phyloP scores from a whole-genome alignment of 2,329 filamentous ascomycete genomes.

The Aureobasidium mangrovei region DNA sequence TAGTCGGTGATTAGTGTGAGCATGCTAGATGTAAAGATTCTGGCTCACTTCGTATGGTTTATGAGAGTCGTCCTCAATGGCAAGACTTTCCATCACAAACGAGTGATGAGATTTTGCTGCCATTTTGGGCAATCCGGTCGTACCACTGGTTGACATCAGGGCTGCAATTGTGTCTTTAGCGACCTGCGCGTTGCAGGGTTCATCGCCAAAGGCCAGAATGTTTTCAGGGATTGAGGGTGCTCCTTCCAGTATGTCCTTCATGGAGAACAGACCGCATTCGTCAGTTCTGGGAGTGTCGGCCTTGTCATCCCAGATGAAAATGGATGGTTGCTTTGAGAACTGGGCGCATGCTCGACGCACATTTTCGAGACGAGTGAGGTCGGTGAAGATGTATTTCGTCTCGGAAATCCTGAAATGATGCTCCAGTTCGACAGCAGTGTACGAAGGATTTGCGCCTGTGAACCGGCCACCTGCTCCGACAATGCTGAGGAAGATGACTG shows the following conservation, averaged over 20 bases:
- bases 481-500: conserved; percentile 41
- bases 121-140: conserved; percentile 33
- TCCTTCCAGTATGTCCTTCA: background rate
- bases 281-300: background rate
- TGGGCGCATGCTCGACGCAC: background rate
- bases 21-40: no score
- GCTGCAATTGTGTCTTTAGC: conserved; percentile 20
- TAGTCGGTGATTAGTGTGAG: no score
- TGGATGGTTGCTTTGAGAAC: background rate
- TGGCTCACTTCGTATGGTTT: background rate
- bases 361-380: background rate
- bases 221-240: background rate
- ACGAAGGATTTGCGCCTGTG: conserved; percentile 43
- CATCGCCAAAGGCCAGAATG: background rate
- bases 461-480: conserved; percentile 42
- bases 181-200: conserved; percentile 15
- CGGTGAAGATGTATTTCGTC: conserved; percentile 38
- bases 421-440: conserved; percentile 39
- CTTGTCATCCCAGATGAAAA: background rate
- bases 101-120: conserved; percentile 30
- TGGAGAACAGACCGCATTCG: background rate
- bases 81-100: conserved; percentile 19
- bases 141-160: conserved; percentile 30
- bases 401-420: conserved; percentile 38
- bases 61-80: background rate